Evolutionary conservation across 2,329 filamentous ascomycete genomes (phyloP).

Genomic region (Ophiosphaerella herpotricha): DNA sequence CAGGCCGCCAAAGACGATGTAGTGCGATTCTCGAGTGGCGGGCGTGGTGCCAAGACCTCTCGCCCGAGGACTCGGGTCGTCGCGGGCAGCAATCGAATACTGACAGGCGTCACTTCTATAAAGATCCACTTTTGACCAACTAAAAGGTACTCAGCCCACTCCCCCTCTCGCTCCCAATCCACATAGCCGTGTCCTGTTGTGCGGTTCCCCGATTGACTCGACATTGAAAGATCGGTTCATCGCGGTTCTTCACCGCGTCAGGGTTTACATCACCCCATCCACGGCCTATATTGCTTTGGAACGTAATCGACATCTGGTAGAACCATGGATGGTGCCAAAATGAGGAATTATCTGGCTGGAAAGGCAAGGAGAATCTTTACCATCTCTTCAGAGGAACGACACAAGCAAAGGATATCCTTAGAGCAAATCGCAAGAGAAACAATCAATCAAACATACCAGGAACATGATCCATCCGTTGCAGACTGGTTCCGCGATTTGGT

Average conservation of each 20-base stretch:
- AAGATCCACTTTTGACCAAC: background rate
- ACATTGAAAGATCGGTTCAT: background rate
- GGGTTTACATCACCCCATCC: background rate
- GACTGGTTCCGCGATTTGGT: slow-evolving; percentile 32
- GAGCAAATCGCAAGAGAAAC: slow-evolving; percentile 24
- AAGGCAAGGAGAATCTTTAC: slow-evolving; percentile 16
- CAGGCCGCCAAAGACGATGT: background rate
- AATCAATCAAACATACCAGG: slow-evolving; percentile 27
- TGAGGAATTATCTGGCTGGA: slow-evolving; percentile 6
- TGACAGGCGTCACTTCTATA: slow-evolving; percentile 10
- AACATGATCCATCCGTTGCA: slow-evolving; percentile 35
- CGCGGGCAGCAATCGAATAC: slow-evolving; percentile 9
- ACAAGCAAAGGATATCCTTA: slow-evolving; percentile 15
- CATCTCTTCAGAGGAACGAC: slow-evolving; percentile 15
- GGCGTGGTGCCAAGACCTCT: slow-evolving; percentile 19
- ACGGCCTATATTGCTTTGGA: background rate
- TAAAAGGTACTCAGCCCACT: no score
- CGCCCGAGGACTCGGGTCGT: slow-evolving; percentile 20
- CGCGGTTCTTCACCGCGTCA: background rate
- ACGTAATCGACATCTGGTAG: slow-evolving; percentile 1
- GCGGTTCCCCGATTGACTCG: no score
- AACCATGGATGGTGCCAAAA: slow-evolving; percentile 10
- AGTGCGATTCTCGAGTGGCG: background rate
- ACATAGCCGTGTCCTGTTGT: no score
- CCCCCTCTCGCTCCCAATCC: no score